Base-by-base conservation (phyloP, 2,329 filamentous ascomycete genomes). In the Rutstroemia sydowiana region DNA sequence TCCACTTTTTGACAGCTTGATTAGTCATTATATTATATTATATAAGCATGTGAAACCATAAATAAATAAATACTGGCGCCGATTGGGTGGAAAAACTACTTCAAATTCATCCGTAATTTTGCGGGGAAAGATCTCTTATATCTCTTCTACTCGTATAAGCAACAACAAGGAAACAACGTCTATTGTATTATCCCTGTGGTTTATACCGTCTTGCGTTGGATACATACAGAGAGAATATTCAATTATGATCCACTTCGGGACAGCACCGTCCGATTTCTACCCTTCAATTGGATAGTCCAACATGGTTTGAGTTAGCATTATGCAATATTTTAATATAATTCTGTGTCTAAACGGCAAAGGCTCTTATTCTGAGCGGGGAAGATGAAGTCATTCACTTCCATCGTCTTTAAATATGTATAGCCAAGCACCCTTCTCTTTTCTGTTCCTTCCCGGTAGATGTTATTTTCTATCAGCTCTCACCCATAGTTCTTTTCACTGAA, bases 261-360 rank as follows among this genome's bases (percentile, higher is more conserved):
- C 30, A 45, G 39, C 26, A 20, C 28, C n/a, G 21, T 30, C 30
- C 48, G 40, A 31, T 31, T 31, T 6, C 48, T 45, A 16, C 11
- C 16, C 21, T 30, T 45, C 40, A 30, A 50, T 50, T 50, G 40
- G 39, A 37, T 13, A 16, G 32, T 50, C 28, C 20, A 23, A 39
- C 9, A 18, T 16, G 16, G 34, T 9, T 16, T 34, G 11, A 28
- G 26, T n/a, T 39, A 14, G 23, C 13, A 21, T 41, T 14, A n/a
- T 21, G 13, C 6, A 9, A 13, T 10, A n/a, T n/a, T n/a, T n/a
- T n/a, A n/a, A n/a, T n/a, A n/a, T n/a, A 21, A 34, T 16, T 32
- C n/a, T 45, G 30, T 18, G 18, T 39, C 34, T 14, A 36, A 36
- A 43, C 21, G 30, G 26, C 23, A 3, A 21, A n/a, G 3, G 44